A percentile compares a stretch with the other conserved stretches of the same genome.
These are phyloP conservation scores for Rhinocladiella similis DNA, from an alignment of 2,329 filamentous ascomycete genomes.

Conservation along the genomic window DNA sequence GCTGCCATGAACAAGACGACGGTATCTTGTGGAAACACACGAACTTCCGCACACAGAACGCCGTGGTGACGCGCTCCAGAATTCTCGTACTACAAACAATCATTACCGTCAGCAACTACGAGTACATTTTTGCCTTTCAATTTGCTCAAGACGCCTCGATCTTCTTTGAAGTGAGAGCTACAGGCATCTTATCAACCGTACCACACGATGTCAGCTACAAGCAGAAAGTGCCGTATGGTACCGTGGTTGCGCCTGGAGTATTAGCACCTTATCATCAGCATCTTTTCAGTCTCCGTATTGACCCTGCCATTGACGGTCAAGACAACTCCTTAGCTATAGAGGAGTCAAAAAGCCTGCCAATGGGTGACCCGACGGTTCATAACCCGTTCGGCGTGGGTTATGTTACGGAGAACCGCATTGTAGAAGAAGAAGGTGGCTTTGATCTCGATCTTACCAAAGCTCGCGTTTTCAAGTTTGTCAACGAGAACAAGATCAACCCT, in stretches of 20 bases:
- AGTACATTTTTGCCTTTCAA: slow-evolving; percentile 70
- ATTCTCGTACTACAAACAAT: slow-evolving; percentile 69
- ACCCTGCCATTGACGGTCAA: slow-evolving; percentile 54
- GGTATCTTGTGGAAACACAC: slow-evolving; percentile 72
- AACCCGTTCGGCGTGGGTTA: slow-evolving; percentile 57
- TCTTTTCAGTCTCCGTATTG: slow-evolving; percentile 67
- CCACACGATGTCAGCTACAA: slow-evolving; percentile 68
- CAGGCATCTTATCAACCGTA: slow-evolving; percentile 66
- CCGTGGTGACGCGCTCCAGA: slow-evolving; percentile 63
- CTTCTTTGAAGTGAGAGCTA: slow-evolving; percentile 66
- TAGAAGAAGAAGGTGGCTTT: neutral
- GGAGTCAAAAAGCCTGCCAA: slow-evolving; percentile 61
- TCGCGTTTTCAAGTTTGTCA: slow-evolving; percentile 57
- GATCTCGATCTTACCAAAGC: slow-evolving; percentile 55
- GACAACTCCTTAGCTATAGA: slow-evolving; percentile 57
- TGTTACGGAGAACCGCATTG: slow-evolving; percentile 34
- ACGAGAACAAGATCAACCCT: slow-evolving; percentile 47
- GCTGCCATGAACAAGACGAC: slow-evolving; percentile 69
- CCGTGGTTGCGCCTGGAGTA: slow-evolving; percentile 67
- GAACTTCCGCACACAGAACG: slow-evolving; percentile 65
- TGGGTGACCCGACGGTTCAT: slow-evolving; percentile 41
- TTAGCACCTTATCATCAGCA: slow-evolving; percentile 73
- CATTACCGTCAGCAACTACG: slow-evolving; percentile 70
- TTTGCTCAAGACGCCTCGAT: slow-evolving; percentile 70
- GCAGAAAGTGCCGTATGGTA: slow-evolving; percentile 65